These are phyloP conservation scores for Kwoniella sp. DNA, from an alignment of 768 basidiomycete species.

Conservation along the genomic window DNA sequence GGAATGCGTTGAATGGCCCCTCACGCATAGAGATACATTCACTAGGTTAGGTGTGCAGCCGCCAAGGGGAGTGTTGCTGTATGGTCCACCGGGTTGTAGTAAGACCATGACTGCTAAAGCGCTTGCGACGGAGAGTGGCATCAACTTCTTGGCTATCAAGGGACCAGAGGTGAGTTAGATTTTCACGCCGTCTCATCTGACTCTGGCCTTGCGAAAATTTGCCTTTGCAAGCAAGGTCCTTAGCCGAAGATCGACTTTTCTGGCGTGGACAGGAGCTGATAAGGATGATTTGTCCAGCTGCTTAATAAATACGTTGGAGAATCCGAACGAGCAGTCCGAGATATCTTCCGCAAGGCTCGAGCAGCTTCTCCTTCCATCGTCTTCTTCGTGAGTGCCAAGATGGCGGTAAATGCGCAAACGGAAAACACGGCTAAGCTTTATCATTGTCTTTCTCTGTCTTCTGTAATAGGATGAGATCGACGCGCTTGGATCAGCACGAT, in stretches of 20 bases:
- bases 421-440: background rate
- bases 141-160: constrained; percentile 96
- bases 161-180: constrained; percentile 78
- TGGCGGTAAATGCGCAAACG: background rate
- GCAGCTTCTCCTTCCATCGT: constrained; percentile 92
- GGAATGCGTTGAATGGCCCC: constrained; percentile 94
- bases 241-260: background rate
- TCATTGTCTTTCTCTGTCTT: background rate
- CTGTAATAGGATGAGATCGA: constrained; percentile 86
- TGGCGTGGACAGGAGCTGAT: background rate
- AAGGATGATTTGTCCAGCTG: constrained; percentile 61
- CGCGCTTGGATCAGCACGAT: constrained; percentile 79
- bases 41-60: constrained; percentile 81
- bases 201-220: background rate
- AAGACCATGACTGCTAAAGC: constrained; percentile 92
- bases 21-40: constrained; percentile 83
- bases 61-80: constrained; percentile 85
- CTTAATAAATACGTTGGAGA: constrained; percentile 97
- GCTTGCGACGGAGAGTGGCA: constrained; percentile 86
- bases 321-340: constrained; percentile 90
- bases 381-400: constrained; percentile 74
- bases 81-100: constrained; percentile 96
- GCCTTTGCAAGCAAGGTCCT: background rate
- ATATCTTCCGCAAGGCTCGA: constrained; percentile 92
- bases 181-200: no score